Evolutionary conservation across 2,329 filamentous ascomycete genomes (phyloP), one percentile per base, ranked within the genome.

Genomic region (Hypocreales sp.): DNA sequence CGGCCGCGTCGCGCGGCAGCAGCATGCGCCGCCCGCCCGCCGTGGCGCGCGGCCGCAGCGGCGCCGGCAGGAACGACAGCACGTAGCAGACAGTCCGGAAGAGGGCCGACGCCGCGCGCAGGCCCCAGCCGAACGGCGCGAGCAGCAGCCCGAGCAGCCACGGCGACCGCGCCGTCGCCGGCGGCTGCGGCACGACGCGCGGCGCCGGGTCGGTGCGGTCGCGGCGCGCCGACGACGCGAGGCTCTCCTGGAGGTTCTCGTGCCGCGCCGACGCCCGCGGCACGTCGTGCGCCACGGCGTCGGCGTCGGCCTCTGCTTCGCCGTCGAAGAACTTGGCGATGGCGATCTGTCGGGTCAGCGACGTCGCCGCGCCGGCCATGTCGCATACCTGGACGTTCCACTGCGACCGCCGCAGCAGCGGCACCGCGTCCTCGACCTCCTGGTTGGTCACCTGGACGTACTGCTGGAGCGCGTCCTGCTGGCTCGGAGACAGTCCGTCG

Each of bases 241-340:
- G 55, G 40, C 62, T 71, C 36, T 75, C 64, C 45, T 77, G 67
- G 25, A 92, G 63, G 34, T 81, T 92, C 44, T 92, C 79, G 38
- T 78, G 72, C 36, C 81, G 65, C 10, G 63, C 57, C 32, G 72
- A 56, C 36, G 69, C 61, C 25, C 71, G 69, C 12, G 77, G 74
- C 21, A 72, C 61, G n/a, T 63, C 53, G 33, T 75, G 63, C 7
- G 67, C 63, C n/a, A n/a, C n/a, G n/a, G n/a, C n/a, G n/a, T n/a
- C n/a, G 26, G 75, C 67, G 27, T 75, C 65, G 31, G 80, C 80
- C 56, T 90, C 82, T 31, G 79, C 78, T 56, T 95, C 90, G 40
- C 90, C 90, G 45, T 98, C 90, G 50, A 94, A 98, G 68, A 95
- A 95, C 47, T 92, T 92, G 38, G 90, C 73, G 37, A 98, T 87